Evolutionary conservation across 2,329 filamentous ascomycete species (phyloP), one percentile per base, ranked within the genome.

Genomic region (Epicoccum sorghinum): DNA sequence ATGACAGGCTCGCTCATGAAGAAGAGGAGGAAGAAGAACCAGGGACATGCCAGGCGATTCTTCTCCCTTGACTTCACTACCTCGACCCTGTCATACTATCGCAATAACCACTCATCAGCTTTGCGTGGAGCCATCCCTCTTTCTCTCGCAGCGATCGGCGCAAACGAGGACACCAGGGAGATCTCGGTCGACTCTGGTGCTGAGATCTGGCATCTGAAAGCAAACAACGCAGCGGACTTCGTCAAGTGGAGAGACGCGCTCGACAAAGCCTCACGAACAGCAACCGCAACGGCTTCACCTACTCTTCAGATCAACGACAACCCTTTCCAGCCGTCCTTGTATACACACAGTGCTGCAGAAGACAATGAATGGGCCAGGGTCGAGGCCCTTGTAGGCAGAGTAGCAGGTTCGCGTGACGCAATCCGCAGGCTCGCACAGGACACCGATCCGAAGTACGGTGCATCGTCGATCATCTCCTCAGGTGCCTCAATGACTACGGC

Each of bases 101-200:
- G 96, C 71, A 95, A 93, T 73, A 89, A 91, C 40, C 93, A 96
- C 70, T 96, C 93, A 4, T 96, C 93, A 5, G 92, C 93, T 1
- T 80, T 99, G 38, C 86, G 95, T 55, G 95, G 95, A 14, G 92
- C 95, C 7, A 95, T 99, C 46, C 95, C 95, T 0, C 82, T 99
- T 7, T 95, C 91, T 24, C 79, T 99, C 46, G 95, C 95, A 13
- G 95, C 91, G 4, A 89, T 99, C 55, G 90, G 93, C 3, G 91
- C 91, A 7, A 93, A 96, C 70, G 91, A 95, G 72, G 86, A 90
- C 67, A 86, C 90, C 33, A 85, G 92, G 60, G 93, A 98, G 74
- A 96, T 99, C 47, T 96, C 89, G 37, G 95, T 99, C 52, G 95
- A 99, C 72, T 98, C 95, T 0, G 95, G 95, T 1, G 93, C 95